Conservation (phyloP, 2,329 filamentous ascomycete genomes). For the Fusarium sp. region DNA sequence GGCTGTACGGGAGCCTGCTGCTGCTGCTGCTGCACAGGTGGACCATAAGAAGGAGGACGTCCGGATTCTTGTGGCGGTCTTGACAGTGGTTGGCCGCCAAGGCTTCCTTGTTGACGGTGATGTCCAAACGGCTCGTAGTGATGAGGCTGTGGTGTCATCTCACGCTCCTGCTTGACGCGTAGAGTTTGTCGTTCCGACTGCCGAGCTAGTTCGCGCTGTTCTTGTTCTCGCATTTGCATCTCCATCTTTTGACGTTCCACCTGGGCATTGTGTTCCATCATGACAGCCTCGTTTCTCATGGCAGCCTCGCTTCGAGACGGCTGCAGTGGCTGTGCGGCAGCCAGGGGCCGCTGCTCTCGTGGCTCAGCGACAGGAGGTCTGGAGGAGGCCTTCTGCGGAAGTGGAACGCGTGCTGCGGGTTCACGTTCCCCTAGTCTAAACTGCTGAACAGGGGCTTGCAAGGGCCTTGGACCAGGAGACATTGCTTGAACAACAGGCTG, state of each 20-base stretch:
- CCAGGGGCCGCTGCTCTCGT: conserved; percentile 50
- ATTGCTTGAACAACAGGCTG: conserved; percentile 57
- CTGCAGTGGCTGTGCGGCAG: conserved; percentile 51
- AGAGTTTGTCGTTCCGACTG: conserved; percentile 48
- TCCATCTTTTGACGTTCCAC: conserved; percentile 50
- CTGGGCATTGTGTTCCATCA: conserved; percentile 46
- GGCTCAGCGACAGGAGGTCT: conserved; percentile 49
- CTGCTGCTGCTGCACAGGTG: conserved; percentile 50
- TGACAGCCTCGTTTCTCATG: conserved; percentile 50
- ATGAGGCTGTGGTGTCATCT: conserved; percentile 53
- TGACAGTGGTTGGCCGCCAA: conserved; percentile 52
- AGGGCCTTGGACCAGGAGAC: conserved; percentile 58
- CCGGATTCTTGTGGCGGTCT: conserved; percentile 58
- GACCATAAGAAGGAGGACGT: conserved; percentile 51
- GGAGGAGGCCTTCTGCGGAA: conserved; percentile 54
- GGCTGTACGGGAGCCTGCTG: conserved; percentile 54
- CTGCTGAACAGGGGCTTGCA: conserved; percentile 56
- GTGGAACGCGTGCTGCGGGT: conserved; percentile 52
- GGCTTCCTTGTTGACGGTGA: conserved; percentile 54
- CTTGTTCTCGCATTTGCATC: conserved; percentile 47
- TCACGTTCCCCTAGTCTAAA: conserved; percentile 55
- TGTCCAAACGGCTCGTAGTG: conserved; percentile 60
- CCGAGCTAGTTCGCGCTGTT: conserved; percentile 45
- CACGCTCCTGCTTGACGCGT: conserved; percentile 63
- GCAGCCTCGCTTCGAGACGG: conserved; percentile 49